Base-by-base conservation (phyloP, 352 stramenopile genomes). In the Globisporangium paroecandrum region DNA sequence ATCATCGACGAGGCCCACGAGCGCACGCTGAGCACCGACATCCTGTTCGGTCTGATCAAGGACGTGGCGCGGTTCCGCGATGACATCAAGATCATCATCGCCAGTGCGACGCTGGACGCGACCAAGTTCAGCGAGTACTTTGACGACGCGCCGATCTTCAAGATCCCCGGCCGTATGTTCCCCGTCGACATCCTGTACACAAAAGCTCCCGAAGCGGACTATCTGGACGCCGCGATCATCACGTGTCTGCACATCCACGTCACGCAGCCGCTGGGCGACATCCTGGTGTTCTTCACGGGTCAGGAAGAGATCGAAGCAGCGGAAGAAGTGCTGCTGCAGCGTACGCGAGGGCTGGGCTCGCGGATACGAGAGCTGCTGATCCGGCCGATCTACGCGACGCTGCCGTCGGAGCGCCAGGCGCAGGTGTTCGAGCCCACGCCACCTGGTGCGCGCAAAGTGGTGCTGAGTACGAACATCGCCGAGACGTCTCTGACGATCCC, bases 1-100 rank as follows among this genome's bases (percentile, higher is more conserved):
- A 98, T 99, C 64, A 98, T 99, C 70, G 98, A 99, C 75, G 97
- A 99, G 79, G 97, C 98, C 18, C 98, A 99, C 75, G 98, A 99
- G 74, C 88, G 98, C 34, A 99, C 97, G 9, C 82, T 99, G 22
- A 97, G 97, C 68, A 99, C 97, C 0, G 98, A 99, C 72, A 98
- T 99, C 70, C 81, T 99, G 32, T 99, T 99, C 74, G 98, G 97
- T 0, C 76, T 99, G 15, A 97, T 99, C 64, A 99, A 99, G 75
- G 98, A 99, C 82, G 98, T 99, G 66, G 85, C 95, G 27, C 81
- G 95, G 4, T 98, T 98, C 69, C 87, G 97, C 9, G 88, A 97
- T 56, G 98, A 99, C 74, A 89, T 99, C 62, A 98, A 98, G 77
- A 89, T 99, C 29, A 98, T 99, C 77, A 98, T 99, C 61, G 95